Evolutionary conservation across 169 alveolate species (phyloP), one percentile per base, ranked within the genome.

Genomic region (Babesia ovata): DNA sequence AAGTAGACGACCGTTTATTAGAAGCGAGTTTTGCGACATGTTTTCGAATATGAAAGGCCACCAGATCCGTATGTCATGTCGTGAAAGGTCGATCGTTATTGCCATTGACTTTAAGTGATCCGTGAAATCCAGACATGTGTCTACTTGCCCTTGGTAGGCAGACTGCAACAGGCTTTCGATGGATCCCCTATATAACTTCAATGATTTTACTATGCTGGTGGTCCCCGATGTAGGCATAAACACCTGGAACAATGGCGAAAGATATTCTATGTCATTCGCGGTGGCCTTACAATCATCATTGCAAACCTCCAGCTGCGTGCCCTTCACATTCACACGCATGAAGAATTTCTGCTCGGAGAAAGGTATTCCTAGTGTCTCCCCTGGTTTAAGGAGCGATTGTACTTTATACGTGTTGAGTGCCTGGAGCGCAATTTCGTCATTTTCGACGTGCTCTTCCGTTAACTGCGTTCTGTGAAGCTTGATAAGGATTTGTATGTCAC

Each of bases 31-130:
- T 21, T 22, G 6, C 19, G 88, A 50, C 57, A 81, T 69, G 57
- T 81, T 81, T 66, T 81, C 88, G 60, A 81, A 81, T 22, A 73
- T 61, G 66, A 63, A 81, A 14, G 88, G 88, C 88, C 88, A 81
- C 74, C 75, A 66, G 0, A 81, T 19, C n/a, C 71, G 46, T 8
- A 81, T 56, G 33, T 63, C 49, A 36, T 81, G 53, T 60, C 88
- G 72, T 12, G 79, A 49, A 13, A 81, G 63, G 33, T 49, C 79
- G 19, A 81, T 29, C n/a, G 75, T 72, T 42, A 73, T 59, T 46
- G 46, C 26, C 70, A 54, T 81, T 13, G 72, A 42, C 72, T 57
- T 81, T 39, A 71, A 42, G n/a, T 69, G 62, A n/a, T 72, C 75
- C 21, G 29, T 42, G 59, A 72, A 73, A 7, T 46, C 70, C 73